A percentile compares a stretch with the other conserved stretches of the same genome.
Conservation (phyloP, 306 rosid species). For the Senna siamea region DNA sequence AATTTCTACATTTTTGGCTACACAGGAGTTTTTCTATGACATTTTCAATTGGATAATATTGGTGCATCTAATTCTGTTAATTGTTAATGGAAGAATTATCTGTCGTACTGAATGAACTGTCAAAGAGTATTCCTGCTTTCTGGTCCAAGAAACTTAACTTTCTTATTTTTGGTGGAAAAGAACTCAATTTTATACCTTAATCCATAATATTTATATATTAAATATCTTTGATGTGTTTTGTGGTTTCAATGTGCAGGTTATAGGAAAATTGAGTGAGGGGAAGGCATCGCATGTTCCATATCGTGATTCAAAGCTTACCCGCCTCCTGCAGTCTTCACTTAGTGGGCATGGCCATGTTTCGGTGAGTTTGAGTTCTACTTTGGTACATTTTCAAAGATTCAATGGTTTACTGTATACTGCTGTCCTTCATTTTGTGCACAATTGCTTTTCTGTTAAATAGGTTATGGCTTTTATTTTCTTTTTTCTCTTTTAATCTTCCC, state of each 20-base stretch:
- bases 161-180: background rate
- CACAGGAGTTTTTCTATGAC: constrained; percentile 34
- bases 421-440: constrained; percentile 12
- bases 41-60: constrained; percentile 10
- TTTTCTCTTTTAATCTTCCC: background rate
- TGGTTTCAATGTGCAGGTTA: constrained; percentile 77
- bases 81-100: background rate
- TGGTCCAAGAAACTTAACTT: background rate
- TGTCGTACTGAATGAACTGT: background rate
- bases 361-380: constrained; percentile 61
- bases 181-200: background rate
- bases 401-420: constrained; percentile 27
- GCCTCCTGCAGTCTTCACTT: constrained; percentile 93
- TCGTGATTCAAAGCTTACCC: constrained; percentile 99
- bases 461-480: constrained; percentile 9
- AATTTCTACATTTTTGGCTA: constrained; percentile 26
- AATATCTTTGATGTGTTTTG: constrained; percentile 13
- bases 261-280: constrained; percentile 97
- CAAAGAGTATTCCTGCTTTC: background rate
- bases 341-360: constrained; percentile 98
- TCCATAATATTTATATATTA: background rate
- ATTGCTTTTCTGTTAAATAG: constrained; percentile 3
- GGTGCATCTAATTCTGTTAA: background rate
- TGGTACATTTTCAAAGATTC: constrained; percentile 19
- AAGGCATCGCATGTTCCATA: constrained; percentile 98